Base-by-base conservation (phyloP, 2,329 filamentous ascomycete genomes). In the Thermothelomyces thermophilus region DNA sequence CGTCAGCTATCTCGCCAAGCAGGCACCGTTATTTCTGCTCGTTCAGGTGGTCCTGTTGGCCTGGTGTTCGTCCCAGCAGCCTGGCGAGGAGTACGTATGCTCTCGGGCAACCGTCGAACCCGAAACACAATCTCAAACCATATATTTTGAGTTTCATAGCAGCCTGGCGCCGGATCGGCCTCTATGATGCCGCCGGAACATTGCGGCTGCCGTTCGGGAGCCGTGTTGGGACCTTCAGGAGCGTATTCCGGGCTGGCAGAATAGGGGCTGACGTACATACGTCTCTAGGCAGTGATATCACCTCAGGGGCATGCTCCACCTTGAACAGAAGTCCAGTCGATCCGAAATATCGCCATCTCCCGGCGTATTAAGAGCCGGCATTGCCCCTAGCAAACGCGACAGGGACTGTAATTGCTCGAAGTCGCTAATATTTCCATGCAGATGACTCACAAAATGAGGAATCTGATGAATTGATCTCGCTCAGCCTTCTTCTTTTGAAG, bases 91-190 rank as follows among this genome's bases (percentile, higher is more conserved):
- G 19, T 55, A 56, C 57, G 56, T 56, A 55, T 50, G 54, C 52
- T 46, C 24, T 35, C 46, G 39, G 30, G 35, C 11, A 39, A 22
- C 5, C 13, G 33, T 24, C 33, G 43, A 45, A 41, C 49, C 50
- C 52, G 57, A 60, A 56, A 58, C 56, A 48, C 22, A 5, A 50
- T 50, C 52, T 49, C 50, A 57, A 48, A 57, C 53, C 52, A 36
- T 35, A 48, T 11, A 13, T 22, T 48, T 14, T 11, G 30, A 44
- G n/a, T 46, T 26, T 51, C 54, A 48, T 47, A 42, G 41, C 24
- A 47, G 55, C 53, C 45, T 53, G 19, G 24, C 33, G 37, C 39
- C 46, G 41, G 20, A 24, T 44, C 19, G n/a, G 33, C n/a, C 5
- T 33, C 17, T 24, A 31, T 39, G 28, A 31, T 26, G 22, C 19